Base-by-base conservation (phyloP, 2,329 filamentous ascomycete genomes). In the Xylariales sp. region DNA sequence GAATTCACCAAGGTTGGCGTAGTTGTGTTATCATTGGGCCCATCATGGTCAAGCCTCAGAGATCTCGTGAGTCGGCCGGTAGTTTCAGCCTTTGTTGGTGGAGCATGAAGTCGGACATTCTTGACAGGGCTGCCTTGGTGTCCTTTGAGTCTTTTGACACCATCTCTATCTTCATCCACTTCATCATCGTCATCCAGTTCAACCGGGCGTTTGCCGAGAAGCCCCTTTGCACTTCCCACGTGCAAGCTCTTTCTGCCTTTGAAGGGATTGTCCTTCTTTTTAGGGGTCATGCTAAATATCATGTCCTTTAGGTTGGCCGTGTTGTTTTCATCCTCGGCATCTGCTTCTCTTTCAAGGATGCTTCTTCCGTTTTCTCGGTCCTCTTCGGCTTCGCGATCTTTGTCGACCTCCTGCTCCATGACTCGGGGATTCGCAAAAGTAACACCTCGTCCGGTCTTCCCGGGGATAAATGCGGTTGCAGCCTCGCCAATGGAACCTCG, bases 201-300 rank as follows among this genome's bases (percentile, higher is more conserved):
- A 12, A 65, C 65, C 1, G 85, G 85, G 33, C 85, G 72, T 59
- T 90, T 90, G 6, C 85, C 85, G 5, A 90, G 67, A 15, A 90
- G 62, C 0, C 85, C 85, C 44, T 69, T 79, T 12, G 85, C 85
- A 49, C 83, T 85, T 28, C 85, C 85, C 15, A 88, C 78, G 46
- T 85, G 81, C 34, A 90, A 67, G 54, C 85, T 90, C 63, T 90
- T 90, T 28, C 85, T 79, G 12, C 79, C 79, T 40, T 72, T 79
- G 6, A 85, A 49, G 5, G 64, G 60, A 38, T 77, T 40, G 38
- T 29, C 30, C 13, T 38, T 38, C 34, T 88, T 87, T 60, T 85
- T 87, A 0, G 87, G 86, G 17, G 84, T 88, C 45, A 91, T 69
- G 40, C 78, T 85, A 43, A 84, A 74, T 43, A 91, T 91, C 76